Percentiles rank a stretch among this genome's conserved stretches.
Evolutionary conservation across 257 asterid genomes (phyloP).

Genomic region (Solanum medicagineum): DNA sequence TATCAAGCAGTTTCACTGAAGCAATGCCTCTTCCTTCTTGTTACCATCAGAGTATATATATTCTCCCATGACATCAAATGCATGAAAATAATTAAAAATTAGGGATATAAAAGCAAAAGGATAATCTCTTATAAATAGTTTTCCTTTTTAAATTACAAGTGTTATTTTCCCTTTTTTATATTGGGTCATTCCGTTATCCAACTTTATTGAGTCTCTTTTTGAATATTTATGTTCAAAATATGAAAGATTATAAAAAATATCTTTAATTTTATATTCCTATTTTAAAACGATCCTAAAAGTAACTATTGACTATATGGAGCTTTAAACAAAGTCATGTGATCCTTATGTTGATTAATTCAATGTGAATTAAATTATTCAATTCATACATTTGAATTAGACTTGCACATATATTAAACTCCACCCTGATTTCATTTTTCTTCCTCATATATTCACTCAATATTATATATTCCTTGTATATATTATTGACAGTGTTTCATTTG

Average conservation of each 20-base stretch:
- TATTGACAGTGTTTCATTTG: neutral
- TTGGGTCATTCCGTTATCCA: neutral
- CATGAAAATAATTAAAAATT: too few relatives aligned
- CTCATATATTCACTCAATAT: neutral
- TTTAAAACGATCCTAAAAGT: too few relatives aligned
- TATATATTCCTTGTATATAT: neutral
- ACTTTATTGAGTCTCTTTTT: neutral
- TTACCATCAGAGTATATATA: too few relatives aligned
- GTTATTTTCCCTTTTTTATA: neutral
- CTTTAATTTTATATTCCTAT: too few relatives aligned
- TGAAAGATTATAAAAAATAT: neutral
- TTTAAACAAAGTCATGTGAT: neutral
- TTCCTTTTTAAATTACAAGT: too few relatives aligned
- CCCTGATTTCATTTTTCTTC: neutral
- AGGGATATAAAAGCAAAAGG: too few relatives aligned
- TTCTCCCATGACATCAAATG: too few relatives aligned
- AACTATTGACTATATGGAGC: neutral
- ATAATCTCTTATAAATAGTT: too few relatives aligned
- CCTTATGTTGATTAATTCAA: neutral
- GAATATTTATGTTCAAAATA: neutral
- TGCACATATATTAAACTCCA: neutral
- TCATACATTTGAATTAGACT: too few relatives aligned
- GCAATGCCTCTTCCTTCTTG: too few relatives aligned
- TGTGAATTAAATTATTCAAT: neutral
- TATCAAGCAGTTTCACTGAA: too few relatives aligned